phyloP scores from a whole-genome alignment of 371 early-diverging fungal species.

The Mortierella polycephala region DNA sequence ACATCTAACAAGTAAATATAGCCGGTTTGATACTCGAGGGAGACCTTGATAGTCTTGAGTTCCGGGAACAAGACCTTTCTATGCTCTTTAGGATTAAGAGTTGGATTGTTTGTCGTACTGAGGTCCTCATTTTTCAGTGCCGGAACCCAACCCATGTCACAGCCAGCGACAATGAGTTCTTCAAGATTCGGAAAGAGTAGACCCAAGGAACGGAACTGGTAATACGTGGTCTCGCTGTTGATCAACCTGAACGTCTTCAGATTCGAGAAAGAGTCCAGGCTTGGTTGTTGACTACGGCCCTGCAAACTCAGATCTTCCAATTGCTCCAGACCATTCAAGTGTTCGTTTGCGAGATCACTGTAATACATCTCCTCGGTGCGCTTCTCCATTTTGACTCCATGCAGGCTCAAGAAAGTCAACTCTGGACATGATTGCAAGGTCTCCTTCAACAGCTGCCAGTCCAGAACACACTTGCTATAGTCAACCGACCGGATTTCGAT shows the following conservation, averaged over 20 bases:
- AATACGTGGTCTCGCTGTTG: background rate
- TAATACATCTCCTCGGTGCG: no score
- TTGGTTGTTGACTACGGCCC: background rate
- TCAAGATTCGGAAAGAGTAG: constrained; percentile 6
- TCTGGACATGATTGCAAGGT: background rate
- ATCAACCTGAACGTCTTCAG: constrained; percentile 11
- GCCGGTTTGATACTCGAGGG: constrained; percentile 3
- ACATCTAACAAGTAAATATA: background rate
- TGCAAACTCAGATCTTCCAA: background rate
- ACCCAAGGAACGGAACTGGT: background rate
- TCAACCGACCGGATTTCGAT: background rate
- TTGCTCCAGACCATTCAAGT: background rate
- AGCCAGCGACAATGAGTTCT: background rate
- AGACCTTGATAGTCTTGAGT: constrained; percentile 6
- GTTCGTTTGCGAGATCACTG: background rate
- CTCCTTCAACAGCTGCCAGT: background rate
- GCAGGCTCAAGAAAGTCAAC: background rate
- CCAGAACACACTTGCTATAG: background rate
- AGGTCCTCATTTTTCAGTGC: background rate
- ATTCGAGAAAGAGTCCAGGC: background rate
- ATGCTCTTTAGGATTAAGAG: background rate
- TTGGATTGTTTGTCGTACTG: background rate
- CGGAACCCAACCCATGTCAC: background rate
- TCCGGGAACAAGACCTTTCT: constrained; percentile 5
- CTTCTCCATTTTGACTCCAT: background rate